These are phyloP conservation scores for Trichoderma afroharzianum DNA, from an alignment of 2,329 filamentous ascomycete genomes.

Conservation along the genomic window DNA sequence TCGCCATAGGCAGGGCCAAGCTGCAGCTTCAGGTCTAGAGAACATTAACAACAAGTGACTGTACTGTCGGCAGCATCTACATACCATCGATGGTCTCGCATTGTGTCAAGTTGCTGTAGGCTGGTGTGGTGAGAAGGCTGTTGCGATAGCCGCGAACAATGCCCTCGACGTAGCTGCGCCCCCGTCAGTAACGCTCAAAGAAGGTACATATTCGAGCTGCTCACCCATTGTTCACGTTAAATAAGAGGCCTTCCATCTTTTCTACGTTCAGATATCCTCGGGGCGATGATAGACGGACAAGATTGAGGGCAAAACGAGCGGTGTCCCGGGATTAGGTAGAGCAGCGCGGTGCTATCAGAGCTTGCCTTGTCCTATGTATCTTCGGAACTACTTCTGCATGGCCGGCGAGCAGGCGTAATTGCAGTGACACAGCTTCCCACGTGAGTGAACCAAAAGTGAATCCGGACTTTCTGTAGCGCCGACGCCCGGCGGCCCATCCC, in stretches of 20 bases:
- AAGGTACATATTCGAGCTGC: constrained; percentile 27
- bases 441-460: constrained; percentile 20
- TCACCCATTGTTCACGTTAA: constrained; percentile 91
- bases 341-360: neutral
- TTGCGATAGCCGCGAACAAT: constrained; percentile 97
- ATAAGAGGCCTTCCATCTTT: constrained; percentile 84
- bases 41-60: neutral
- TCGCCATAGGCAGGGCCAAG: constrained; percentile 96
- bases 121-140: constrained; percentile 79
- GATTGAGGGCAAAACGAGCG: neutral
- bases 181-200: constrained; percentile 10
- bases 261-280: neutral
- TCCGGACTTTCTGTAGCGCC: constrained; percentile 28
- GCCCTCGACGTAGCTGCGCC: constrained; percentile 85
- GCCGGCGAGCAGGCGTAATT: constrained; percentile 2
- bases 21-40: constrained; percentile 92
- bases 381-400: constrained; percentile 13
- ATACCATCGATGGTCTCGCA: constrained; percentile 95
- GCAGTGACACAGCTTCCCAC: constrained; percentile 19
- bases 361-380: neutral
- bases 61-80: constrained; percentile 23
- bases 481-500: constrained; percentile 25
- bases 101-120: constrained; percentile 94
- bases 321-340: neutral
- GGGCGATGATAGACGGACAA: neutral